phyloP scores from a whole-genome alignment of 169 alveolate genomes.

The Plasmodium cynomolgi region DNA sequence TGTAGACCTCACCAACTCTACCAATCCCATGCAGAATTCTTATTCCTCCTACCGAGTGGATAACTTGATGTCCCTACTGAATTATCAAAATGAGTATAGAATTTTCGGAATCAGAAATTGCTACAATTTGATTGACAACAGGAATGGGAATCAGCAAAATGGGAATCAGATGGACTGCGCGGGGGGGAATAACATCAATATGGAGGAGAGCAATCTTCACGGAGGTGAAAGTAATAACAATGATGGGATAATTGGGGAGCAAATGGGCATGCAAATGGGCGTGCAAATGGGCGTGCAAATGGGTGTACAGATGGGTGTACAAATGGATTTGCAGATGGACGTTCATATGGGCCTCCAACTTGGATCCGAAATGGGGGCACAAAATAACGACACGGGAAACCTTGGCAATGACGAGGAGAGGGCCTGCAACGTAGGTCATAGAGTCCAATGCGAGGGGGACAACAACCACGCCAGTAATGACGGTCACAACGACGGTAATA shows the following conservation, averaged over 20 bases:
- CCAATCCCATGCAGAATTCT: constrained; percentile 40
- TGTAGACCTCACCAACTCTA: constrained; percentile 27
- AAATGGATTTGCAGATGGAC: background rate
- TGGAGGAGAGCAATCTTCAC: background rate
- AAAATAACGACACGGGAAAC: background rate
- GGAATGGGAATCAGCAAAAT: constrained; percentile 14
- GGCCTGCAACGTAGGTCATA: background rate
- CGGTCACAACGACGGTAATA: background rate
- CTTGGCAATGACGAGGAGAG: background rate
- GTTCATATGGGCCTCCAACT: background rate
- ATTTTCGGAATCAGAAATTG: constrained; percentile 69
- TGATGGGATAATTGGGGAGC: background rate
- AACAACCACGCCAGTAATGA: background rate
- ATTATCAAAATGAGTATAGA: constrained; percentile 69
- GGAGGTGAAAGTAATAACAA: background rate
- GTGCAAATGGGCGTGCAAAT: background rate
- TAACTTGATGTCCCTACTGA: constrained; percentile 43
- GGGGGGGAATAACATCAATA: background rate
- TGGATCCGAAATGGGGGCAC: background rate
- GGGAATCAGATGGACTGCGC: constrained; percentile 6
- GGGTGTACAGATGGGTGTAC: background rate
- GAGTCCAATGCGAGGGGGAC: background rate
- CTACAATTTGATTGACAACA: constrained; percentile 31
- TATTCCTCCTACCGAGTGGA: constrained; percentile 45
- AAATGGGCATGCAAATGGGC: background rate